Evolutionary conservation across 768 basidiomycete genomes (phyloP), one percentile per base, ranked within the genome.

Genomic region (Pholiota microspora): DNA sequence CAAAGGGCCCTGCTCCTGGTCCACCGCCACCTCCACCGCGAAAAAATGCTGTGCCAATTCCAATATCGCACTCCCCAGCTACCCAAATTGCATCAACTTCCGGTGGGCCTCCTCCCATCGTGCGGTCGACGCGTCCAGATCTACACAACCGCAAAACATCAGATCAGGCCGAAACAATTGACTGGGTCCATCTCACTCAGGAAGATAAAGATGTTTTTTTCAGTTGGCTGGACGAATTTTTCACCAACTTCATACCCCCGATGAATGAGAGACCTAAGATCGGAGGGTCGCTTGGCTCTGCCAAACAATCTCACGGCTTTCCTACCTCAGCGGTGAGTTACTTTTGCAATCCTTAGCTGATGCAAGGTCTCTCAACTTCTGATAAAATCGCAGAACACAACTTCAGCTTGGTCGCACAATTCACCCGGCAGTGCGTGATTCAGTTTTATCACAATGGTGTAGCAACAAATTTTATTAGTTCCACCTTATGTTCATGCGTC

Each of bases 141-240:
- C 42, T 59, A 7, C 56, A 61, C 10, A 31, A 52, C n/a, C 59
- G 53, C 8, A 24, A 51, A 12, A 45, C 49, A 44, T 28, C 55
- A 16, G 51, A 36, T 44, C 21, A 54, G 51, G 13, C 27, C 53
- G 2, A 64, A 57, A 15, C 58, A 35, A 80, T 92, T 27, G 83
- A 89, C 64, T 92, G 89, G 89, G 67, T 76, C 4, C 83, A 88
- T 65, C 73, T 92, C 45, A 80, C 82, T 1, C 62, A 66, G 18
- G 77, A 85, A 64, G 88, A 92, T 62, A 92, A 89, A 64, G 71
- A 81, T 27, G 80, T 73, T 23, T 88, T 92, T 64, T 92, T 92
- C 67, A 69, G 70, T 55, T 92, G 89, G 89, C 73, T 92, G 18
- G 89, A 92, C 64, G 89, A 91, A 62, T 92, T 85, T 70, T 92